These are phyloP conservation scores for Claviceps monticola DNA, from an alignment of 2,329 filamentous ascomycete species.

Conservation along the genomic window DNA sequence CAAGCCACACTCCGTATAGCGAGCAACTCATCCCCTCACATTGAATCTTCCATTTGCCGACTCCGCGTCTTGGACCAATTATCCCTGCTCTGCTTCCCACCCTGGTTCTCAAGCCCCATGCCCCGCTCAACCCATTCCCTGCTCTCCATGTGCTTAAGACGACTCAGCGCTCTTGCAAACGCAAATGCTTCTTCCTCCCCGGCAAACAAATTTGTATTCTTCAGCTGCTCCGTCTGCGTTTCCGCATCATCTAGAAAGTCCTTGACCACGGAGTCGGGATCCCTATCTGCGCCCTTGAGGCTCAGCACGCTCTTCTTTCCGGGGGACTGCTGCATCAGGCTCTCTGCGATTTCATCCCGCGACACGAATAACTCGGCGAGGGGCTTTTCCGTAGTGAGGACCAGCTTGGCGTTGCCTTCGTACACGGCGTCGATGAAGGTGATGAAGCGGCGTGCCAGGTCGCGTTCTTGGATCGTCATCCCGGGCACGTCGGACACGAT, in stretches of 20 bases:
- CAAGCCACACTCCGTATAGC: background rate
- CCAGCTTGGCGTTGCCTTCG: slow-evolving; percentile 82
- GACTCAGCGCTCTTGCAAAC: slow-evolving; percentile 75
- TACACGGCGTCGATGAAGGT: slow-evolving; percentile 97
- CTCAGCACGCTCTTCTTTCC: background rate
- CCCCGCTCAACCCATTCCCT: slow-evolving; percentile 87
- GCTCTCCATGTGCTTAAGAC: slow-evolving; percentile 85
- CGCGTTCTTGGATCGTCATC: slow-evolving; percentile 77
- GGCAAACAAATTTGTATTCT: slow-evolving; percentile 74
- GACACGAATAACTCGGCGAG: slow-evolving; percentile 78
- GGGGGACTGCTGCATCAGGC: slow-evolving; percentile 26
- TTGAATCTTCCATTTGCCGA: slow-evolving; percentile 54
- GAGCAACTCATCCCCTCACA: slow-evolving; percentile 25
- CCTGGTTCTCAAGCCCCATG: slow-evolving; percentile 49
- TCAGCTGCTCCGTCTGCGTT: slow-evolving; percentile 70
- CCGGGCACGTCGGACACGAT: slow-evolving; percentile 82
- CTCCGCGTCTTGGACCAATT: slow-evolving; percentile 52
- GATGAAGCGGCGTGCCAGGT: slow-evolving; percentile 85
- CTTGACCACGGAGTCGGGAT: slow-evolving; percentile 24
- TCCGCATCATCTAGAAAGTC: slow-evolving; percentile 82
- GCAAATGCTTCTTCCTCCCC: slow-evolving; percentile 96
- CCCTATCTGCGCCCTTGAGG: slow-evolving; percentile 4
- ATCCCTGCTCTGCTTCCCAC: slow-evolving; percentile 51
- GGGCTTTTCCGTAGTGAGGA: slow-evolving; percentile 79
- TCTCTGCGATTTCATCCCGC: slow-evolving; percentile 49